A percentile compares a stretch with the other conserved stretches of the same genome.
Evolutionary conservation across 2,329 filamentous ascomycete genomes (phyloP).

Genomic region (Paraphoma sp.): DNA sequence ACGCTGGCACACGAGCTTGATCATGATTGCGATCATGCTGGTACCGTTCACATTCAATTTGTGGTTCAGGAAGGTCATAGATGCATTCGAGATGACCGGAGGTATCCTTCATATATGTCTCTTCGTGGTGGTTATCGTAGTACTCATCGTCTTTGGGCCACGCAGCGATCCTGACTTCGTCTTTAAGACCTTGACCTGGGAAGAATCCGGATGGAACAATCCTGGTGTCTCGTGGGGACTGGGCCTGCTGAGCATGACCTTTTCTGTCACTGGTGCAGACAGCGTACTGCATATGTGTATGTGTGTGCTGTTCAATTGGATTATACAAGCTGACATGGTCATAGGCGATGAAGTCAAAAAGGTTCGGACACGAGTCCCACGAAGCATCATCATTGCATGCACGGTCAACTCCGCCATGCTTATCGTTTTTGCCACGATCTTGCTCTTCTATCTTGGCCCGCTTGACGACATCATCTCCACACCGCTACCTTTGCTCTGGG

Average conservation of each 20-base stretch:
- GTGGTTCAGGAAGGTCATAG: conserved; percentile 52
- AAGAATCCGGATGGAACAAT: conserved; percentile 50
- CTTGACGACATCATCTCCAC: conserved; percentile 28
- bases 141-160: conserved; percentile 52
- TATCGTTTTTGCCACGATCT: conserved; percentile 52
- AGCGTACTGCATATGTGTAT: conserved; percentile 52
- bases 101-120: conserved; percentile 57
- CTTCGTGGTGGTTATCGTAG: conserved; percentile 57
- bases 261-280: conserved; percentile 53
- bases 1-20: conserved; percentile 58
- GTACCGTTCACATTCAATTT: conserved; percentile 53
- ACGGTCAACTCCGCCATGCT: conserved; percentile 53
- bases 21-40: conserved; percentile 53
- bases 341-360: conserved; percentile 50
- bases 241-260: conserved; percentile 44
- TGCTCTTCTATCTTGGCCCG: conserved; percentile 55
- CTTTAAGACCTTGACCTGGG: conserved; percentile 54
- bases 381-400: conserved; percentile 40
- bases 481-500: conserved; percentile 45
- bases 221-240: conserved; percentile 52
- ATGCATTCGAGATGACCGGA: conserved; percentile 54
- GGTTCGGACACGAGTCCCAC: conserved; percentile 49
- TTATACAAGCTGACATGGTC: conserved; percentile 1
- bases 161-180: conserved; percentile 49
- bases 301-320: not conserved